Conservation (phyloP, 2,329 filamentous ascomycete genomes). For the Ophiostoma himal-ulmi region DNA sequence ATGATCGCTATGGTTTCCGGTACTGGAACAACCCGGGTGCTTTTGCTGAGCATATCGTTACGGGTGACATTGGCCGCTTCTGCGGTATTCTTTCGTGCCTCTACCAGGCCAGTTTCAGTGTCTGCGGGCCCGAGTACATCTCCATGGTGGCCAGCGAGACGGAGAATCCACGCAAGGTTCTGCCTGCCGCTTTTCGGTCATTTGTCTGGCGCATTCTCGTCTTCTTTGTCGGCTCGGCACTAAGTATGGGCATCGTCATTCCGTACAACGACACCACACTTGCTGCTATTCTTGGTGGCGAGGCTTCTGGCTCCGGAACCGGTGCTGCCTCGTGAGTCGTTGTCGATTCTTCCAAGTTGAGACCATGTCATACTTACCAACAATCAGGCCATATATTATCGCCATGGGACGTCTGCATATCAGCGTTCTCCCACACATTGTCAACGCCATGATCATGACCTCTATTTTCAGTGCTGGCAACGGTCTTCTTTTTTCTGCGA, state of each 20-base stretch:
- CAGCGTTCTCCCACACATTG: slow-evolving; percentile 49
- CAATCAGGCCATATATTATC: slow-evolving; percentile 38
- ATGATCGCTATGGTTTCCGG: slow-evolving; percentile 23
- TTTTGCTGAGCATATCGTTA: slow-evolving; percentile 38
- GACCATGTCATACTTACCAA: background rate
- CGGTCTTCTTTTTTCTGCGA: slow-evolving; percentile 56
- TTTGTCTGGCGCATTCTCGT: slow-evolving; percentile 60
- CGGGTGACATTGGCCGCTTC: slow-evolving; percentile 37
- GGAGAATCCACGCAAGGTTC: slow-evolving; percentile 50
- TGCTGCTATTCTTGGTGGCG: slow-evolving; percentile 45
- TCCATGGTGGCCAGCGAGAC: slow-evolving; percentile 48
- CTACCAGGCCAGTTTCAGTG: slow-evolving; percentile 39
- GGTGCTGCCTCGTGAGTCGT: slow-evolving; percentile 38
- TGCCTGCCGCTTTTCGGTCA: slow-evolving; percentile 60
- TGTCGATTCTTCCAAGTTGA: background rate
- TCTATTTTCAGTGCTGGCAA: slow-evolving; percentile 58
- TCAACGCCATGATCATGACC: slow-evolving; percentile 56
- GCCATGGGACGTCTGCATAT: slow-evolving; percentile 55
- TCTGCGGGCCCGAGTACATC: slow-evolving; percentile 58
- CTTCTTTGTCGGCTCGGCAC: slow-evolving; percentile 61
- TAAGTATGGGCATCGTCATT: slow-evolving; percentile 58
- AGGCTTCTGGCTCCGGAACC: slow-evolving; percentile 44
- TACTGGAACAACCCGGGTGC: slow-evolving; percentile 36
- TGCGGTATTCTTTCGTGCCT: slow-evolving; percentile 40
- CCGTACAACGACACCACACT: slow-evolving; percentile 54